Conservation (phyloP, 805 yeast species). For the Lachancea sp. region DNA sequence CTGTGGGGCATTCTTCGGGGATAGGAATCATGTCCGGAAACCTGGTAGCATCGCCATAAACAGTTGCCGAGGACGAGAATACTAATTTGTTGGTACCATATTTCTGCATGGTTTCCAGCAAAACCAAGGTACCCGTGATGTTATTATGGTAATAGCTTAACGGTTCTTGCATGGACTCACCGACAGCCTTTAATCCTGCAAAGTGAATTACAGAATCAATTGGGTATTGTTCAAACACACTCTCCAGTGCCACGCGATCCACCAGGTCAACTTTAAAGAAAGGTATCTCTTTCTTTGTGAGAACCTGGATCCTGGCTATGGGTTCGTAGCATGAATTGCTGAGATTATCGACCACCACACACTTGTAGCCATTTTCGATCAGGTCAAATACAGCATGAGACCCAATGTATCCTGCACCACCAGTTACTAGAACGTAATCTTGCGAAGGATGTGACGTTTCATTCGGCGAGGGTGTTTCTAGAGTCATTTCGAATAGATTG, state of each 20-base stretch:
- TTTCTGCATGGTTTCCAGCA: slow-evolving; percentile 48
- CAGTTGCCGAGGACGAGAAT: slow-evolving; percentile 76
- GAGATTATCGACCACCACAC: slow-evolving; percentile 67
- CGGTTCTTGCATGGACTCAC: slow-evolving; percentile 66
- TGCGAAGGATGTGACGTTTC: not conserved
- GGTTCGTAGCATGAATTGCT: slow-evolving; percentile 63
- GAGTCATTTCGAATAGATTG: not conserved
- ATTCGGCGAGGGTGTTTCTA: not conserved
- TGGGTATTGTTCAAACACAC: slow-evolving; percentile 42
- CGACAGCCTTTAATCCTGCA: slow-evolving; percentile 81
- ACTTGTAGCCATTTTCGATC: slow-evolving; percentile 54
- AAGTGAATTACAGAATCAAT: slow-evolving; percentile 65
- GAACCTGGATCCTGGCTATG: slow-evolving; percentile 52
- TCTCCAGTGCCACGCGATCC: slow-evolving; percentile 42
- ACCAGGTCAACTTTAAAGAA: slow-evolving; percentile 54
- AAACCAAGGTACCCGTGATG: slow-evolving; percentile 54
- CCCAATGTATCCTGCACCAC: slow-evolving; percentile 85
- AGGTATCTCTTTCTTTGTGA: slow-evolving; percentile 42
- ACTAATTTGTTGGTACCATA: slow-evolving; percentile 48
- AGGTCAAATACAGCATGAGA: slow-evolving; percentile 70
- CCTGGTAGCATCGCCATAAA: slow-evolving; percentile 74
- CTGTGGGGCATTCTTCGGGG: slow-evolving; percentile 70
- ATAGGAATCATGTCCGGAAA: slow-evolving; percentile 70
- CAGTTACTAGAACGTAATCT: slow-evolving; percentile 59
- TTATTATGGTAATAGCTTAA: slow-evolving; percentile 63